A percentile compares a stretch with the other conserved stretches of the same genome.
phyloP scores from a whole-genome alignment of 208 protist species.

The Strigomonas galati region DNA sequence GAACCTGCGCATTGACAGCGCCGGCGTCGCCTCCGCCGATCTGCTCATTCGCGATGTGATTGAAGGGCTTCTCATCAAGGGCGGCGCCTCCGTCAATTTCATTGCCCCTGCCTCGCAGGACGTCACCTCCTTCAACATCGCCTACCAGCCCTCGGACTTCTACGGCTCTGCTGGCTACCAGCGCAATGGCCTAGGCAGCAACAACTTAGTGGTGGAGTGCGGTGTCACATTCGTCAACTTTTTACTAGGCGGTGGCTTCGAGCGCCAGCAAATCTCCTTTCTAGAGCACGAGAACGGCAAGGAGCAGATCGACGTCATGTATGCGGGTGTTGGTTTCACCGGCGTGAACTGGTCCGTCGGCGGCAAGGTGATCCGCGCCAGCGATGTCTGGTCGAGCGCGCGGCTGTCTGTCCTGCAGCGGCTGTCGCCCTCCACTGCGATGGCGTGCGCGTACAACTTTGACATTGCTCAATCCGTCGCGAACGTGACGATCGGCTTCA shows the following conservation, averaged over 20 bases:
- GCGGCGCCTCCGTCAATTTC: conserved; percentile 62
- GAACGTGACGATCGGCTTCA: conserved; percentile 65
- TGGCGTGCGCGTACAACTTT: conserved; percentile 74
- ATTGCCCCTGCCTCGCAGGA: conserved; percentile 83
- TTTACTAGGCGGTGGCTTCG: conserved; percentile 73
- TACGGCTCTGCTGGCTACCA: conserved; percentile 68
- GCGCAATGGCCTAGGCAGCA: conserved; percentile 83
- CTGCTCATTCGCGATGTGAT: conserved; percentile 52
- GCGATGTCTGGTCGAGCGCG: conserved; percentile 61
- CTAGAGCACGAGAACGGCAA: conserved; percentile 70
- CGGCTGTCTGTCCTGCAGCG: conserved; percentile 70
- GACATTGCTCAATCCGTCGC: conserved; percentile 47
- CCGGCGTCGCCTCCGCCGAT: conserved; percentile 44
- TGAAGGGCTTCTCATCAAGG: conserved; percentile 61
- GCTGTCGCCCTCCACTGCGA: conserved; percentile 50
- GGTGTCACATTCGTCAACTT: conserved; percentile 83
- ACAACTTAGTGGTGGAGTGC: conserved; percentile 77
- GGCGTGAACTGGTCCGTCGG: conserved; percentile 79
- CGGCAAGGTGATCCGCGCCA: conserved; percentile 68
- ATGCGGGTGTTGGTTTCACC: conserved; percentile 74
- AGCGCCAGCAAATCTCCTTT: conserved; percentile 76
- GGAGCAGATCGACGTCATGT: conserved; percentile 71
- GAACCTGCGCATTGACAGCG: conserved; percentile 54
- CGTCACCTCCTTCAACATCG: conserved; percentile 45
- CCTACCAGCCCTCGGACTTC: conserved; percentile 76